phyloP scores from a whole-genome alignment of 768 basidiomycete species.

The Cystobasidium tubakii region DNA sequence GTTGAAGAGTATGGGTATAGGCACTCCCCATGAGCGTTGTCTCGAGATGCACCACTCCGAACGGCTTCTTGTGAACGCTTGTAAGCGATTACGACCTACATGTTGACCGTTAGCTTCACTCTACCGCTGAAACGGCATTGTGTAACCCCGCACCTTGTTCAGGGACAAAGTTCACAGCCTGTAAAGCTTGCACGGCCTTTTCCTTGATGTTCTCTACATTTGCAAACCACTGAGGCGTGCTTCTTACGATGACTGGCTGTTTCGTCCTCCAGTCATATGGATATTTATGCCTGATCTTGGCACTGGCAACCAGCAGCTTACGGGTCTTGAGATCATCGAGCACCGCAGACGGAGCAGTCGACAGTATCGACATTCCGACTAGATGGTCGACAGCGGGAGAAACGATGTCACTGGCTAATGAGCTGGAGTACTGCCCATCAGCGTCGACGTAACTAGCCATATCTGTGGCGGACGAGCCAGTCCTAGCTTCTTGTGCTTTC shows the following conservation, averaged over 20 bases:
- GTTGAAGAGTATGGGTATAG: slow-evolving; percentile 81
- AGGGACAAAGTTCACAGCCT: slow-evolving; percentile 70
- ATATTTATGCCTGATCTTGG: slow-evolving; percentile 76
- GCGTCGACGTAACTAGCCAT: neutral
- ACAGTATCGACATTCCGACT: neutral
- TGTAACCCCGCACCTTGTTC: slow-evolving; percentile 60
- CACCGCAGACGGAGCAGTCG: slow-evolving; percentile 50
- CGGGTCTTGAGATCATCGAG: slow-evolving; percentile 59
- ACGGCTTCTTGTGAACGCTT: slow-evolving; percentile 74
- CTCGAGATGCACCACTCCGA: slow-evolving; percentile 99
- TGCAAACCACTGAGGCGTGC: slow-evolving; percentile 97
- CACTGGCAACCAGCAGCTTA: slow-evolving; percentile 59
- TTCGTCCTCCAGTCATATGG: slow-evolving; percentile 97
- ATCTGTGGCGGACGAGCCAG: slow-evolving; percentile 26
- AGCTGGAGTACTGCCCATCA: slow-evolving; percentile 21
- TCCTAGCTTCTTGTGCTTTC: slow-evolving; percentile 51
- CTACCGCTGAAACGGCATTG: neutral
- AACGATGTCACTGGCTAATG: neutral
- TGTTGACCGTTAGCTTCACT: neutral
- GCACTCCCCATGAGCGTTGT: slow-evolving; percentile 94
- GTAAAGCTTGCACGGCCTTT: slow-evolving; percentile 63
- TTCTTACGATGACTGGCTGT: slow-evolving; percentile 75
- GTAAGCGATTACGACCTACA: slow-evolving; percentile 77
- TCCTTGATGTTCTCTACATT: slow-evolving; percentile 79
- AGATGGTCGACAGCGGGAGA: neutral